Conservation (phyloP, 2,329 filamentous ascomycete genomes). For the Verticillium dahliae region DNA sequence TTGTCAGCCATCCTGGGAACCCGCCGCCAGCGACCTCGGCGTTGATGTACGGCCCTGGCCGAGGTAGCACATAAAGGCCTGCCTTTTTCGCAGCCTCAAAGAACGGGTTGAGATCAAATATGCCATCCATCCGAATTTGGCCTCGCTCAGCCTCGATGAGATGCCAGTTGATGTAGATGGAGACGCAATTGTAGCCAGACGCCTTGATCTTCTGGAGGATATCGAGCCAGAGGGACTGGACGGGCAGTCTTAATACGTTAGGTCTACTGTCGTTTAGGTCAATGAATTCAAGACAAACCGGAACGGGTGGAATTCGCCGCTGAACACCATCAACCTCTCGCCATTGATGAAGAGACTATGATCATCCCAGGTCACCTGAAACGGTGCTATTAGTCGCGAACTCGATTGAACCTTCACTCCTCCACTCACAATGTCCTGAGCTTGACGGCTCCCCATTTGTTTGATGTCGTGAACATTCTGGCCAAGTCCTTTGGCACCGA, state of each 20-base stretch:
- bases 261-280: not conserved
- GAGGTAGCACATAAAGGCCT: constrained; percentile 70
- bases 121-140: constrained; percentile 61
- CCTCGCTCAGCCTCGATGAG: constrained; percentile 68
- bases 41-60: constrained; percentile 71
- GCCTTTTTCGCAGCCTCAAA: constrained; percentile 67
- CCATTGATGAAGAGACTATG: constrained; percentile 65
- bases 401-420: not conserved
- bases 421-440: constrained; percentile 18
- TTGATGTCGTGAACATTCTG: not conserved
- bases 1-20: constrained; percentile 73
- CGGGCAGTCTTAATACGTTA: constrained; percentile 22
- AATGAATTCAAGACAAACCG: constrained; percentile 13
- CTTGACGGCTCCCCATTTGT: not conserved
- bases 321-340: constrained; percentile 65
- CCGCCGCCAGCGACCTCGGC: constrained; percentile 72
- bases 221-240: constrained; percentile 52
- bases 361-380: constrained; percentile 62
- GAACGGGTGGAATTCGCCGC: constrained; percentile 68
- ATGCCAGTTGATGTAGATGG: constrained; percentile 76
- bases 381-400: not conserved
- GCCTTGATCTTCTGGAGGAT: constrained; percentile 79
- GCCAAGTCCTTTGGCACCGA: not conserved
- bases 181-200: constrained; percentile 71
- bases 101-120: constrained; percentile 68